These are phyloP conservation scores for Boeremia lycopersici DNA, from an alignment of 2,329 filamentous ascomycete genomes.

Conservation along the genomic window DNA sequence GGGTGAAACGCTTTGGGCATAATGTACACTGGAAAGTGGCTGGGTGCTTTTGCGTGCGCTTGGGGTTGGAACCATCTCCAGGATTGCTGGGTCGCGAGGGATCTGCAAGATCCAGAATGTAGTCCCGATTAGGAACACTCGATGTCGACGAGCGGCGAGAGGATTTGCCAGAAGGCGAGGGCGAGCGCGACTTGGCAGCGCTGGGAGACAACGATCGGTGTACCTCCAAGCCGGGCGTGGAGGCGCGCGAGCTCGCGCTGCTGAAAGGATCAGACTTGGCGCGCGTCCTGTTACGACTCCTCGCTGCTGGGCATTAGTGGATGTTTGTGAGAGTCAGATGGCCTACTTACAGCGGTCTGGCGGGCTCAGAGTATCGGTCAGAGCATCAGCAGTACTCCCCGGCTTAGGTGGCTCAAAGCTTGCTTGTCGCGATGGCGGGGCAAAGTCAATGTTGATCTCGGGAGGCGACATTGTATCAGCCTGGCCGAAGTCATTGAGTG, in stretches of 20 bases:
- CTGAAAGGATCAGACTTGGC: constrained; percentile 67
- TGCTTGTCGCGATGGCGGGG: constrained; percentile 71
- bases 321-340: constrained; percentile 21
- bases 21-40: constrained; percentile 94
- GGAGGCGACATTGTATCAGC: constrained; percentile 84
- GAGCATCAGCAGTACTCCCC: constrained; percentile 70
- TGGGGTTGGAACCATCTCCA: constrained; percentile 56
- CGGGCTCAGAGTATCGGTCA: constrained; percentile 65
- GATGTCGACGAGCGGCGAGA: constrained; percentile 58
- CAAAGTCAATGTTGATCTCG: constrained; percentile 92
- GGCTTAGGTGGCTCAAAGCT: constrained; percentile 71
- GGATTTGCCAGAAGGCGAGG: constrained; percentile 55
- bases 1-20: constrained; percentile 94
- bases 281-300: constrained; percentile 61
- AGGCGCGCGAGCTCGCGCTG: constrained; percentile 53
- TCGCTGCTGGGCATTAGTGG: constrained; percentile 49
- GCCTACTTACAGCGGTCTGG: constrained; percentile 66
- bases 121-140: constrained; percentile 65
- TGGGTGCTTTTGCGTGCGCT: constrained; percentile 95
- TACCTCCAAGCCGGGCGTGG: constrained; percentile 48
- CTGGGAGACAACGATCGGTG: constrained; percentile 52
- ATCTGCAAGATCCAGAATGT: constrained; percentile 90
- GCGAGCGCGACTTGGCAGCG: constrained; percentile 53
- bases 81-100: constrained; percentile 73
- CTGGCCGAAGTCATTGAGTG: constrained; percentile 67